A percentile compares a stretch with the other conserved stretches of the same genome.
Conservation (phyloP, 1,139 yeast genomes). For the Magnusiomyces clavatus region DNA sequence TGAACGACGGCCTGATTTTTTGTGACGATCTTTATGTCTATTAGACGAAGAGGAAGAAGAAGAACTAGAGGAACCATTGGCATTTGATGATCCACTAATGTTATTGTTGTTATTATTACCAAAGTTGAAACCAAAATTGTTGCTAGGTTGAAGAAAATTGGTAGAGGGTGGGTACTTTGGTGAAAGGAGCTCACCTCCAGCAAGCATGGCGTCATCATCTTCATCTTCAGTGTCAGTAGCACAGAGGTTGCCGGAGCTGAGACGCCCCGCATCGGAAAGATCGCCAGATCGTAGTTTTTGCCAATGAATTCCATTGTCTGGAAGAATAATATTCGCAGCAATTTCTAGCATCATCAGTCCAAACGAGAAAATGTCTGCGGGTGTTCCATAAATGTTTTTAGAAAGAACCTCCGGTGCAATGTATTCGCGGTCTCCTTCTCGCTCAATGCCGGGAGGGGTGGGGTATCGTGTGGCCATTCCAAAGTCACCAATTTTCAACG, state of each 20-base stretch:
- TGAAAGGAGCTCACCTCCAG: slow-evolving; percentile 1
- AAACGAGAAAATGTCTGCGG: slow-evolving; percentile 89
- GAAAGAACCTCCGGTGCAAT: slow-evolving; percentile 95
- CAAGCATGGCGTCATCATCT: slow-evolving; percentile 4
- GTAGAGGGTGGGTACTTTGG: not conserved
- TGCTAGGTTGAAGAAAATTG: not conserved
- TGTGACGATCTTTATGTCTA: no score
- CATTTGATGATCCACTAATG: not conserved
- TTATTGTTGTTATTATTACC: not conserved
- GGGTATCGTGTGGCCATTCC: slow-evolving; percentile 61
- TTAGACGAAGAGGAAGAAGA: no score
- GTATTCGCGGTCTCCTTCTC: slow-evolving; percentile 96
- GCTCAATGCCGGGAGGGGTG: slow-evolving; percentile 48
- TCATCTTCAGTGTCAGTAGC: slow-evolving; percentile 2
- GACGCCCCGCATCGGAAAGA: slow-evolving; percentile 85
- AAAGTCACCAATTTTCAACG: slow-evolving; percentile 78
- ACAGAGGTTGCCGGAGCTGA: slow-evolving; percentile 58
- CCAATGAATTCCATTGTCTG: slow-evolving; percentile 97
- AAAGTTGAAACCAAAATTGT: not conserved
- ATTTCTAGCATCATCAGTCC: slow-evolving; percentile 91
- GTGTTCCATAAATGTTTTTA: slow-evolving; percentile 74
- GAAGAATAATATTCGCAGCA: slow-evolving; percentile 90
- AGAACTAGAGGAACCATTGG: no score
- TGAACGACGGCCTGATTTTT: no score
- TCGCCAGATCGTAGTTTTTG: slow-evolving; percentile 93